A percentile compares a stretch with the other conserved stretches of the same genome.
Conservation (phyloP, 768 basidiomycete genomes). For the Kondoa subrosea region DNA sequence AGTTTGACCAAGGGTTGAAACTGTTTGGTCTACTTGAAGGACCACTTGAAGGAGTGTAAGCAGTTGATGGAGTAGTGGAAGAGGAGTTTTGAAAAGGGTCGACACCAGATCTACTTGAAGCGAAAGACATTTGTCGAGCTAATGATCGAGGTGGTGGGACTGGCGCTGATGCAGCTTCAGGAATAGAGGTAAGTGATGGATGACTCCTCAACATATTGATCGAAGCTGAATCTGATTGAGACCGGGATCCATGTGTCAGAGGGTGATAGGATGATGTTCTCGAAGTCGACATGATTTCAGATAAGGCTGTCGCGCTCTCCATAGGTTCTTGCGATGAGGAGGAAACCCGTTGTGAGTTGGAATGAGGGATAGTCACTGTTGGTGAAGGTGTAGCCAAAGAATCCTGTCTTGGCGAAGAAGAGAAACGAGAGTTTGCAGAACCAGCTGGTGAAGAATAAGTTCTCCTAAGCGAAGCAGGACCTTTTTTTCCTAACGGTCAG, state of each 20-base stretch:
- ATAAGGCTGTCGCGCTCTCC: not conserved
- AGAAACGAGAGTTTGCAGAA: not conserved
- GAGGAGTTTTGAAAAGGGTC: not conserved
- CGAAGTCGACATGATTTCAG: not conserved
- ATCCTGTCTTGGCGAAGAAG: not conserved
- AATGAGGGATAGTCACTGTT: not conserved
- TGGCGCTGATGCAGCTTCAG: not conserved
- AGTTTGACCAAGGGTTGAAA: not conserved
- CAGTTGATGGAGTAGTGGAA: not conserved
- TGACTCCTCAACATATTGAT: not conserved
- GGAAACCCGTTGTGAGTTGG: not conserved
- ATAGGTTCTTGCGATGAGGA: not conserved
- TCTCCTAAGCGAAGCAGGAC: not conserved
- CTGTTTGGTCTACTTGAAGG: not conserved
- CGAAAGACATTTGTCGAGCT: not conserved
- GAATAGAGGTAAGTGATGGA: not conserved
- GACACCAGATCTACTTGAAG: not conserved
- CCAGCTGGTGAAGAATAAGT: slow-evolving; percentile 3
- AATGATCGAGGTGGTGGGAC: not conserved
- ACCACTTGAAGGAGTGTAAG: not conserved
- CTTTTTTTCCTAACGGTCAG: not conserved
- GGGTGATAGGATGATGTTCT: not conserved
- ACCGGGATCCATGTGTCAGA: not conserved
- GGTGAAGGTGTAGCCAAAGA: not conserved
- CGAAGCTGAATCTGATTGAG: not conserved